Evolutionary conservation across 139 green algal species (phyloP).

Genomic region (Diplosphaera chodatii): DNA sequence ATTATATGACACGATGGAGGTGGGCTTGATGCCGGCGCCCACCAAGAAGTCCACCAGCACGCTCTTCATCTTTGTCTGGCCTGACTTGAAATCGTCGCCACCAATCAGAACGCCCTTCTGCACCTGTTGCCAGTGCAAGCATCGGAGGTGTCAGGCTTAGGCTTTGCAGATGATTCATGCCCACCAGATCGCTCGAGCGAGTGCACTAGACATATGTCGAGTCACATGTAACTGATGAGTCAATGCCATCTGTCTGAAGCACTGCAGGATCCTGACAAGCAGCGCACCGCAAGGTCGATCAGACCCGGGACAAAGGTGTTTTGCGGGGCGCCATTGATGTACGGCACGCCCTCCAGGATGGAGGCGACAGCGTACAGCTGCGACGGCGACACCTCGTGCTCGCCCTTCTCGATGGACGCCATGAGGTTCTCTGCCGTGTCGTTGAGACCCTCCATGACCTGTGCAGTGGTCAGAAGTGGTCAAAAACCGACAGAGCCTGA

Average conservation of each 20-base stretch:
- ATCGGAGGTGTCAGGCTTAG: no score
- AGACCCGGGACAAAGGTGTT: conserved; percentile 94
- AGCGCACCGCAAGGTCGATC: conserved; percentile 65
- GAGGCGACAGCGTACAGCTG: conserved; percentile 90
- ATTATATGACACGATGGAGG: conserved; percentile 98
- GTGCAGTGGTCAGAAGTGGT: background rate
- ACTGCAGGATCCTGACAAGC: no score
- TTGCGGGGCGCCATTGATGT: conserved; percentile 97
- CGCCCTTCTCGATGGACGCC: conserved; percentile 67
- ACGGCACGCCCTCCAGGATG: conserved; percentile 90
- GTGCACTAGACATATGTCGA: no score
- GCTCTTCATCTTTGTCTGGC: conserved; percentile 97
- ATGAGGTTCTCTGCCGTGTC: conserved; percentile 93
- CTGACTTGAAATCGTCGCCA: conserved; percentile 98
- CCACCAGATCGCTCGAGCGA: no score
- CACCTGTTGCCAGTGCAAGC: conserved; percentile 1
- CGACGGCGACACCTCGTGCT: conserved; percentile 84
- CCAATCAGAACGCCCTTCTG: conserved; percentile 80
- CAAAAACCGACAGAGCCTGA: no score
- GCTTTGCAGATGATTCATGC: no score
- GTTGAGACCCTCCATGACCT: conserved; percentile 86
- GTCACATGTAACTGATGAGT: no score
- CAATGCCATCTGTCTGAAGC: no score
- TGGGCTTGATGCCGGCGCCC: conserved; percentile 96
- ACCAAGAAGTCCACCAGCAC: conserved; percentile 98